A percentile compares a stretch with the other conserved stretches of the same genome.
These are phyloP conservation scores for Malassezia pachydermatis DNA, from an alignment of 1,284 basidiomycete genomes.

Conservation along the genomic window DNA sequence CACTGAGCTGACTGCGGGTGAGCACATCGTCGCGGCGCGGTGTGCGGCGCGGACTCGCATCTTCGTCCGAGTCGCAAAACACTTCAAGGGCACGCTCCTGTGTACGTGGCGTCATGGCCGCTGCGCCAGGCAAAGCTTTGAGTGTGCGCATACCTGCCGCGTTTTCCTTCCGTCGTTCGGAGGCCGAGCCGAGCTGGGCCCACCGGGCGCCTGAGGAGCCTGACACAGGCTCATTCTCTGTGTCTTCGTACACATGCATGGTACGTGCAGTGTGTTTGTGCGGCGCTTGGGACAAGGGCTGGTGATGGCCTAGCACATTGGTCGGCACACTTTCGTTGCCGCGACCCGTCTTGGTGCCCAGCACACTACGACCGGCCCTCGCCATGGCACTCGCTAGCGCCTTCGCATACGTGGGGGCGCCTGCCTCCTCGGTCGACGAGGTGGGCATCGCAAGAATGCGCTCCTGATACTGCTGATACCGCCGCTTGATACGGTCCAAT, in stretches of 20 bases:
- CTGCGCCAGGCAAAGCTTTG: background rate
- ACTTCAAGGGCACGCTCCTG: slow-evolving; percentile 27
- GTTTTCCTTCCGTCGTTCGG: slow-evolving; percentile 34
- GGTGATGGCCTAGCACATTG: slow-evolving; percentile 15
- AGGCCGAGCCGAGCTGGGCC: slow-evolving; percentile 27
- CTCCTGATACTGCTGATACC: slow-evolving; percentile 73
- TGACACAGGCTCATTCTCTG: slow-evolving; percentile 7
- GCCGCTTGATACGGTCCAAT: slow-evolving; percentile 69
- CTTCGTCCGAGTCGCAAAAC: slow-evolving; percentile 50
- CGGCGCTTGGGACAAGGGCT: slow-evolving; percentile 7
- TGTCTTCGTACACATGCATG: slow-evolving; percentile 16
- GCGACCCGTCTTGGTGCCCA: slow-evolving; percentile 26
- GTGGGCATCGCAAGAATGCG: slow-evolving; percentile 25
- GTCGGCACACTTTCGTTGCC: slow-evolving; percentile 8
- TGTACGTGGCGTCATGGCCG: slow-evolving; percentile 7
- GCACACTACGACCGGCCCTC: slow-evolving; percentile 35
- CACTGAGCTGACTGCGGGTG: slow-evolving; percentile 16
- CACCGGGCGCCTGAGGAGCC: slow-evolving; percentile 12
- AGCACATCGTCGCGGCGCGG: slow-evolving; percentile 4
- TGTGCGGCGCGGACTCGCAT: slow-evolving; percentile 30
- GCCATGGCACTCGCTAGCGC: slow-evolving; percentile 38
- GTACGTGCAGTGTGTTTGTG: slow-evolving; percentile 10
- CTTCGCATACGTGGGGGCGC: slow-evolving; percentile 20
- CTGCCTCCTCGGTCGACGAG: slow-evolving; percentile 8
- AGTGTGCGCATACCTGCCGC: background rate